phyloP scores from a whole-genome alignment of 129 eudicot genomes.

The Chrysanthemum makinoi region DNA sequence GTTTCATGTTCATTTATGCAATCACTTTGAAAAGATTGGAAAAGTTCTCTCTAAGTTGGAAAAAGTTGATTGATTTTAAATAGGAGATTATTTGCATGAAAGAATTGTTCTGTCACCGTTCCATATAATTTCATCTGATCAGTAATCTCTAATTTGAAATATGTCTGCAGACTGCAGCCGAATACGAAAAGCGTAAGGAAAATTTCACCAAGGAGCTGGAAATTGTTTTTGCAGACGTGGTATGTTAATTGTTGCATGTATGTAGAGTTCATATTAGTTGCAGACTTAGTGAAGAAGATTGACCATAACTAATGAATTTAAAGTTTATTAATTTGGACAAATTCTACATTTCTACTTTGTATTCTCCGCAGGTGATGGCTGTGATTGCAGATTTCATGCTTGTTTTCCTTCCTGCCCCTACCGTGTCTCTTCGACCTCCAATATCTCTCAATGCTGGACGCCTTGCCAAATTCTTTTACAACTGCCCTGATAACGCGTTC shows the following conservation, averaged over 20 bases:
- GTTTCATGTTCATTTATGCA: not conserved
- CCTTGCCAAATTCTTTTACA: slow-evolving; percentile 66
- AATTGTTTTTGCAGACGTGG: slow-evolving; percentile 93
- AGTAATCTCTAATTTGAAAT: not conserved
- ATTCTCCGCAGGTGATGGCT: slow-evolving; percentile 70
- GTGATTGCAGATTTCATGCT: slow-evolving; percentile 96
- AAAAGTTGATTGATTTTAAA: too few relatives aligned
- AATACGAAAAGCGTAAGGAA: slow-evolving; percentile 77
- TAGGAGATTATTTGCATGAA: too few relatives aligned
- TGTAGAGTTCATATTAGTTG: not conserved
- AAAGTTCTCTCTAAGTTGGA: too few relatives aligned
- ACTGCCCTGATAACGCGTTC: slow-evolving; percentile 90
- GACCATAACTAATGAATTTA: too few relatives aligned
- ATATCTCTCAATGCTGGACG: slow-evolving; percentile 67
- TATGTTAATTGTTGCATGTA: slow-evolving; percentile 31
- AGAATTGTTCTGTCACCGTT: too few relatives aligned
- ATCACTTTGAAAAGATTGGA: too few relatives aligned
- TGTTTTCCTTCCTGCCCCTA: slow-evolving; percentile 91
- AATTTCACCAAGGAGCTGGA: slow-evolving; percentile 92
- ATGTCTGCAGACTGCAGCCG: slow-evolving; percentile 77
- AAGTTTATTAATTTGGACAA: not conserved
- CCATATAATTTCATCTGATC: not conserved
- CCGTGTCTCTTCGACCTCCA: slow-evolving; percentile 86
- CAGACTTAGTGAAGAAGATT: too few relatives aligned
- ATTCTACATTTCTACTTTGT: not conserved